Percentiles rank a stretch among this genome's conserved stretches.
Conservation (phyloP, 2,329 filamentous ascomycete genomes). For the Penicillium sp. region DNA sequence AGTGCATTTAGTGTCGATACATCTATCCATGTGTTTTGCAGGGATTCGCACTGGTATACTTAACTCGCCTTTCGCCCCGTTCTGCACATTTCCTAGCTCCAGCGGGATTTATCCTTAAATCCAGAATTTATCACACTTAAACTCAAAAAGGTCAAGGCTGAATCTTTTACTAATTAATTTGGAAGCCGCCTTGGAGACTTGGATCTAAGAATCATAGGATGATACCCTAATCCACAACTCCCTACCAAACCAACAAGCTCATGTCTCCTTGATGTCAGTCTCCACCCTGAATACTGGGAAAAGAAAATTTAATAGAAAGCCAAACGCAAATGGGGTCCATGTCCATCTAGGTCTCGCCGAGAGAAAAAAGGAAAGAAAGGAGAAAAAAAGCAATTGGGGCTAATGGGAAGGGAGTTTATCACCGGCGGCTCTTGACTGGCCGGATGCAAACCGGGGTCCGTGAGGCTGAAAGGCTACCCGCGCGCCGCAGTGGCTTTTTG, state of each 20-base stretch:
- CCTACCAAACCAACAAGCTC: no score
- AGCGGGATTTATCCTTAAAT: not conserved
- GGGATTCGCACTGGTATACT: not conserved
- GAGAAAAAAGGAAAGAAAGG: not conserved
- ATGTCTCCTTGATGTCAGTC: no score
- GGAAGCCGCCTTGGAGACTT: no score
- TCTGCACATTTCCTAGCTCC: not conserved
- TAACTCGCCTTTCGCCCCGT: not conserved
- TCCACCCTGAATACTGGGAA: no score
- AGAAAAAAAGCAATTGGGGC: not conserved
- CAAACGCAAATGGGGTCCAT: not conserved
- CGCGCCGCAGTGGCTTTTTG: constrained; percentile 16
- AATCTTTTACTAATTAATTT: not conserved
- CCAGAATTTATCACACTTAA: not conserved
- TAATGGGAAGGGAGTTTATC: not conserved
- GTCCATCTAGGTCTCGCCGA: no score
- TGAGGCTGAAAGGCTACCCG: constrained; percentile 26
- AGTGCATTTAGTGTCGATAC: not conserved
- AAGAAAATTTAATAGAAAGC: not conserved
- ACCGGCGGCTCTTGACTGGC: constrained; percentile 24
- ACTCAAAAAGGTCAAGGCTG: not conserved
- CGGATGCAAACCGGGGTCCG: not conserved
- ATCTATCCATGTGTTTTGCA: not conserved
- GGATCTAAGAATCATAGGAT: no score
- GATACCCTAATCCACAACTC: no score